phyloP scores from a whole-genome alignment of 1,284 basidiomycete species.

The Trichosporon asahii region DNA sequence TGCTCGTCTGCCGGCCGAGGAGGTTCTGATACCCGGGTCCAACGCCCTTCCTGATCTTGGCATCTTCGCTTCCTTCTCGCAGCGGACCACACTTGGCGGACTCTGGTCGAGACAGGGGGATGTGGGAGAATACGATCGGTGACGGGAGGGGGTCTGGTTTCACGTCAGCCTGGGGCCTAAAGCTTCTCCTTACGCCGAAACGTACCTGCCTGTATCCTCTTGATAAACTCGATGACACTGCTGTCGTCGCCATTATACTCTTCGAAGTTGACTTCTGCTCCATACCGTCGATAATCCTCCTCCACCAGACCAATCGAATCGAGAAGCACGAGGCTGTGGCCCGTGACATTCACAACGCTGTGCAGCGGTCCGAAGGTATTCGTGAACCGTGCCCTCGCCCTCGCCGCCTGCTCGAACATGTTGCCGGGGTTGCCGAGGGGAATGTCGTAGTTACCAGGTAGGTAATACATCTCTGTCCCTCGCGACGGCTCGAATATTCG shows the following conservation, averaged over 20 bases:
- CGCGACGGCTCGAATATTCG: slow-evolving; percentile 59
- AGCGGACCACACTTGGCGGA: slow-evolving; percentile 68
- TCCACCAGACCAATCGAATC: slow-evolving; percentile 72
- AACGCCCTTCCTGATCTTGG: slow-evolving; percentile 62
- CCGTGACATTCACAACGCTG: slow-evolving; percentile 29
- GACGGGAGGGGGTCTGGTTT: slow-evolving; percentile 43
- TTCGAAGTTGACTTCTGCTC: slow-evolving; percentile 55
- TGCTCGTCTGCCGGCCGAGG: slow-evolving; percentile 66
- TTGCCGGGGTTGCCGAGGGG: slow-evolving; percentile 57
- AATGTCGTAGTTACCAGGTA: slow-evolving; percentile 85
- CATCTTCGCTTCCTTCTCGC: slow-evolving; percentile 61
- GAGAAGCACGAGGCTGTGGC: slow-evolving; percentile 69
- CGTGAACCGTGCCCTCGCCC: slow-evolving; percentile 62
- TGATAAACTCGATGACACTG: slow-evolving; percentile 70
- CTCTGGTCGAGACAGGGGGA: slow-evolving; percentile 71
- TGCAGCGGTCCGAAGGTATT: slow-evolving; percentile 54
- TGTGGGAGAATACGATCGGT: slow-evolving; percentile 71
- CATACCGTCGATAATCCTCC: slow-evolving; percentile 68
- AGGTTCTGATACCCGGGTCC: slow-evolving; percentile 79
- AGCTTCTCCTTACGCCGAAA: neutral
- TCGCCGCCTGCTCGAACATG: slow-evolving; percentile 41
- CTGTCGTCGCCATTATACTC: slow-evolving; percentile 60
- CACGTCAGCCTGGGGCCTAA: slow-evolving; percentile 6
- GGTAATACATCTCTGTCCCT: slow-evolving; percentile 57
- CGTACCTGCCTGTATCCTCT: slow-evolving; percentile 58